Evolutionary conservation across 1,284 basidiomycete genomes (phyloP).

Genomic region (Rhodotorula mucilaginosa): DNA sequence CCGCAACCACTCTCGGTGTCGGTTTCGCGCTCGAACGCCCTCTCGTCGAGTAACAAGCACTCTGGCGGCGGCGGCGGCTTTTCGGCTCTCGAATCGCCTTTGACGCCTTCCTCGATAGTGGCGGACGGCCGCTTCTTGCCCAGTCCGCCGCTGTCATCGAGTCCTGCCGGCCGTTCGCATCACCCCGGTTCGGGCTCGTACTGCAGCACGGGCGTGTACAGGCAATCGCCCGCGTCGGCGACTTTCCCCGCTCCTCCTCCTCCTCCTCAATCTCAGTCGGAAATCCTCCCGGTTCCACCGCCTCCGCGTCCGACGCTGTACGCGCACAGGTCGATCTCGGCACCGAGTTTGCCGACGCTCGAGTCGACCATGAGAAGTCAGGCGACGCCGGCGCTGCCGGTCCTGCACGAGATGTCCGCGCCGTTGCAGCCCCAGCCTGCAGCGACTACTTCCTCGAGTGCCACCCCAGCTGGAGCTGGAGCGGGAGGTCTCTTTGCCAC

Average conservation of each 20-base stretch:
- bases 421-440: background rate
- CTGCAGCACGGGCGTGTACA: background rate
- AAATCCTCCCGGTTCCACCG: background rate
- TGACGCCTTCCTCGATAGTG: conserved; percentile 23
- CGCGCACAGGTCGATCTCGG: conserved; percentile 4
- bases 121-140: conserved; percentile 2
- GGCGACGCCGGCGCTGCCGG: background rate
- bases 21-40: conserved; percentile 7
- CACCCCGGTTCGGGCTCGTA: background rate
- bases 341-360: conserved; percentile 1
- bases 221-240: background rate
- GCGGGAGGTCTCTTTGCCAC: conserved; percentile 27
- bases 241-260: background rate
- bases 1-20: conserved; percentile 7
- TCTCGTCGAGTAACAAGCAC: background rate
- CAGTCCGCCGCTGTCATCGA: conserved; percentile 4
- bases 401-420: background rate
- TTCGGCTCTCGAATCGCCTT: conserved; percentile 33
- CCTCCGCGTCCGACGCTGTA: background rate
- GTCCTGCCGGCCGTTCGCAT: background rate
- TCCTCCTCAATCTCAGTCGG: too few relatives aligned
- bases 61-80: conserved; percentile 5
- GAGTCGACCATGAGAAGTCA: background rate
- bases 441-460: background rate
- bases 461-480: conserved; percentile 3